These are phyloP conservation scores for Litsea cubeba DNA, from an alignment of 164 flowering plant genomes.

Conservation along the genomic window DNA sequence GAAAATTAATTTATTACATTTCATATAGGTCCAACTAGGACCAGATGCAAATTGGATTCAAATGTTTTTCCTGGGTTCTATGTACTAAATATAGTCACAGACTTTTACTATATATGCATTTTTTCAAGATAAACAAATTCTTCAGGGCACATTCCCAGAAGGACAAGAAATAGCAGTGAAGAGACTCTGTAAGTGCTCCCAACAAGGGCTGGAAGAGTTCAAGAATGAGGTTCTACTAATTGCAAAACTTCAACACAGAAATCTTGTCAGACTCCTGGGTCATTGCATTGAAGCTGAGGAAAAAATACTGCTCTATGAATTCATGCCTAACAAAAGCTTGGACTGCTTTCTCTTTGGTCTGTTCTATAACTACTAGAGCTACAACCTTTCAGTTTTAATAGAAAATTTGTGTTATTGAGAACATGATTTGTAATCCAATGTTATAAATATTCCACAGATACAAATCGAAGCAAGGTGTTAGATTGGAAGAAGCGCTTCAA, in stretches of 20 bases:
- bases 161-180: constrained; percentile 40
- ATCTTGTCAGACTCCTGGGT: constrained; percentile 37
- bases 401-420: not conserved
- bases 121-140: no score
- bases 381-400: no score
- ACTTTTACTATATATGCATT: no score
- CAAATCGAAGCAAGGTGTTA: not conserved
- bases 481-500: constrained; percentile 12
- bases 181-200: constrained; percentile 28
- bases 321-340: constrained; percentile 29
- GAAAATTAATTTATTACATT: constrained; percentile 34
- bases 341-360: constrained; percentile 26
- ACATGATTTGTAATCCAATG: no score
- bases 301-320: constrained; percentile 38
- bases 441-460: no score
- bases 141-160: constrained; percentile 15
- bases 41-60: constrained; percentile 38
- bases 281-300: constrained; percentile 32
- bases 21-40: constrained; percentile 21
- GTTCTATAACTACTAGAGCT: not conserved
- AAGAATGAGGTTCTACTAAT: constrained; percentile 29
- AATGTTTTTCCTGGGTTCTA: no score
- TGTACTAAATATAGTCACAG: no score
- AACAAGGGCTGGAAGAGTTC: constrained; percentile 36
- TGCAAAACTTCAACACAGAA: constrained; percentile 39